Base-by-base conservation (phyloP, 1,139 yeast species). In the Wickerhamomyces sp. region DNA sequence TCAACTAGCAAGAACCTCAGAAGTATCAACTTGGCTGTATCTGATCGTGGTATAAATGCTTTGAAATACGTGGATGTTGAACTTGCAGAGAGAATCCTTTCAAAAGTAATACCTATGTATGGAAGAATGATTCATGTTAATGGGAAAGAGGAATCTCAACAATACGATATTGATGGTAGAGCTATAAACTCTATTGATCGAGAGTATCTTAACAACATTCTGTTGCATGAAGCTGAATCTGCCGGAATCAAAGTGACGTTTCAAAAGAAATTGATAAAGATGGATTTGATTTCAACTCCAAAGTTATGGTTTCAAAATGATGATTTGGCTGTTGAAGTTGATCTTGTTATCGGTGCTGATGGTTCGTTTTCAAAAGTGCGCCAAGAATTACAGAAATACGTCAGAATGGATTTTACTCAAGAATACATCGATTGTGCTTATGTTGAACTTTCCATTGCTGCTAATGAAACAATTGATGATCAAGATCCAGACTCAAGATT, bases 91-190 rank as follows among this genome's bases (percentile, higher is more conserved):
- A 57, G 78, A 14, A 70, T 85, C 2, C 54, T 84, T 46, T 62
- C 66, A 26, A 74, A 75, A 31, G 72, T 84, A 15, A 81, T 85
- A 23, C 96, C 96, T 4, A 84, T 89, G 89, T 62, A 72, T 32
- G 96, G 95, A 2, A 66, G 96, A 30, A 88, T 88, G 96, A 78
- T 89, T 39, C 96, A 89, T 55, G 81, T 59, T 16, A 51, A 67
- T 10, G 96, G 95, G 0, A 60, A 62, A 23, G 81, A 77, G 53
- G 77, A 72, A 42, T 68, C 85, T 21, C 95, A 87, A 51, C 51
- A 66, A 28, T 89, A 89, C 54, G 96, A 96, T 4, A 62, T 85
- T n/a, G 72, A 78, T 51, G 95, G 95, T 11, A 39, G 43, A 55
- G 64, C 78, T 33, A 89, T 88, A 57, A 85, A 87, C 57, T 84